These are phyloP conservation scores for Ascochyta koolunga DNA, from an alignment of 2,329 filamentous ascomycete genomes.

Conservation along the genomic window DNA sequence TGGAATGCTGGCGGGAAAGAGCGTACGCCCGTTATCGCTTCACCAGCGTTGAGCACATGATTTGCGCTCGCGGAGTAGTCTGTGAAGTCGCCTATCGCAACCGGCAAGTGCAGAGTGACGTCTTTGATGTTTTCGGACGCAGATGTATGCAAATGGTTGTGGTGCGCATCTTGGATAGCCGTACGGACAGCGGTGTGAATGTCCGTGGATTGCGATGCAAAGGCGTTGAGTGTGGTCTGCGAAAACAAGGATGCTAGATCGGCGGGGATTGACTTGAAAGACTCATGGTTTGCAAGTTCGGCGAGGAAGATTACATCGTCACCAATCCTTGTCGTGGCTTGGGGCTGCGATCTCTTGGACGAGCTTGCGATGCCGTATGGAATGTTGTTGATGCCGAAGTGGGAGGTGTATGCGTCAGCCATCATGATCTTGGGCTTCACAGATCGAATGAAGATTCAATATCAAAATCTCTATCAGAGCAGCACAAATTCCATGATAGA, in stretches of 20 bases:
- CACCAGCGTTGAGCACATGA: constrained; percentile 60
- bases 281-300: constrained; percentile 46
- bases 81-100: constrained; percentile 62
- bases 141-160: constrained; percentile 19
- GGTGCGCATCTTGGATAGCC: constrained; percentile 48
- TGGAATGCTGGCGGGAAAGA: constrained; percentile 36
- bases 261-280: constrained; percentile 33
- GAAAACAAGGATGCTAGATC: constrained; percentile 36
- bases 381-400: constrained; percentile 42
- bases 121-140: constrained; percentile 44
- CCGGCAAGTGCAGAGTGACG: constrained; percentile 60
- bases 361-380: constrained; percentile 42
- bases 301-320: constrained; percentile 61
- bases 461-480: no score
- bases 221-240: constrained; percentile 53
- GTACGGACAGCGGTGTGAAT: constrained; percentile 50
- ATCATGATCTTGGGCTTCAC: constrained; percentile 13
- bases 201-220: constrained; percentile 54
- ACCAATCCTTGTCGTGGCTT: constrained; percentile 58
- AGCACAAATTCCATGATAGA: no score
- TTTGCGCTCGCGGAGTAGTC: constrained; percentile 64
- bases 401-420: constrained; percentile 31
- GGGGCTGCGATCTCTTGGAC: constrained; percentile 35
- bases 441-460: no score
- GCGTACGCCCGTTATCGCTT: constrained; percentile 33